phyloP scores from a whole-genome alignment of 1,284 basidiomycete genomes.

The Fistulinella cinereoalba region DNA sequence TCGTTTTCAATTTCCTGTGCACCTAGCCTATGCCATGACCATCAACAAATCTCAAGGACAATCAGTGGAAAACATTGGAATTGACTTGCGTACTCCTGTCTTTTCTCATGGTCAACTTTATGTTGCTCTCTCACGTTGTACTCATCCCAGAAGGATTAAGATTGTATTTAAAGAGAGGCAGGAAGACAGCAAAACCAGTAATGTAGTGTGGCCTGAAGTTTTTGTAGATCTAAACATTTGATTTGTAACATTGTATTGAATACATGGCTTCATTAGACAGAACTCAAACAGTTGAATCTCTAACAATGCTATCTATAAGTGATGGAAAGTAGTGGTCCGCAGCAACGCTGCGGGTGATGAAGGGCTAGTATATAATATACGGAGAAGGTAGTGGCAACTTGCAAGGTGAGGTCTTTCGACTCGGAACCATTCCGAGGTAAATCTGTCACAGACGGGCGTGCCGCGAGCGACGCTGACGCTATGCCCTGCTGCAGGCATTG shows the following conservation, averaged over 20 bases:
- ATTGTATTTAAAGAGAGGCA: background rate
- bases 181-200: background rate
- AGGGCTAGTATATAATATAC: too few species aligned
- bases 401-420: too few species aligned
- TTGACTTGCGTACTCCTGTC: background rate
- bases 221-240: background rate
- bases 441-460: too few species aligned
- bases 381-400: too few species aligned
- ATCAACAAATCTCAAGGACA: constrained; percentile 43
- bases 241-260: background rate
- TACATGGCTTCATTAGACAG: too few species aligned
- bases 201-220: constrained; percentile 9
- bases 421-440: too few species aligned
- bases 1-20: constrained; percentile 32
- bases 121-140: constrained; percentile 9
- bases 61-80: constrained; percentile 13
- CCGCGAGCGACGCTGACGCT: too few species aligned
- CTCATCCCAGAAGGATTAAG: constrained; percentile 6
- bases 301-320: too few species aligned
- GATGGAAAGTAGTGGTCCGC: too few species aligned
- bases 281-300: too few species aligned
- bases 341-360: too few species aligned
- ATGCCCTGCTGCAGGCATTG: too few species aligned
- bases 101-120: constrained; percentile 17
- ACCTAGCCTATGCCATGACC: constrained; percentile 36